A percentile compares a stretch with the other conserved stretches of the same genome.
These are phyloP conservation scores for Coniochaeta hoffmannii DNA, from an alignment of 2,329 filamentous ascomycete genomes.

Conservation along the genomic window DNA sequence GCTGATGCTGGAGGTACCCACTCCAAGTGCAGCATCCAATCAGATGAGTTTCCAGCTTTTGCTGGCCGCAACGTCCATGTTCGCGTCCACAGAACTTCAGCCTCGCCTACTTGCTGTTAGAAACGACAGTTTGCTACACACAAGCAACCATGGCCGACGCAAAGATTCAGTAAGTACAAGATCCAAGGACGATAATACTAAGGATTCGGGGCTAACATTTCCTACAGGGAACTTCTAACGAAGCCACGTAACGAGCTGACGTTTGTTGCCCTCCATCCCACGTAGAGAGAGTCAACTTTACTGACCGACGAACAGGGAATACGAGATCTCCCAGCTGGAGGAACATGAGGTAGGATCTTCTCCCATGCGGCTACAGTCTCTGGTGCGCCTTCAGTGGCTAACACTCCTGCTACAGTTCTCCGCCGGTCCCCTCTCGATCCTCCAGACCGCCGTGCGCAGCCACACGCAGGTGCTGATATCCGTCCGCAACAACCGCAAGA, in stretches of 20 bases:
- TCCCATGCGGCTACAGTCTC: too few relatives aligned
- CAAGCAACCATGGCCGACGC: conserved; percentile 22
- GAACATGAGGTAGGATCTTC: conserved; percentile 46
- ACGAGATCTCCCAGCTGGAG: conserved; percentile 70
- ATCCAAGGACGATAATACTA: conserved; percentile 10
- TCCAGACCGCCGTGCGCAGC: conserved; percentile 91
- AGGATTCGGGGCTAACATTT: background rate
- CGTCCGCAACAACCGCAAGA: conserved; percentile 96
- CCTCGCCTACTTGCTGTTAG: background rate
- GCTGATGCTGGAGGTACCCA: background rate
- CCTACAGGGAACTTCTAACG: conserved; percentile 69
- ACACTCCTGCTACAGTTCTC: background rate
- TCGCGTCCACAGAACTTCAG: background rate
- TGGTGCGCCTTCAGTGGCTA: background rate
- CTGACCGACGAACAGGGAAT: conserved; percentile 54
- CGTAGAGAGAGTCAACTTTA: conserved; percentile 5
- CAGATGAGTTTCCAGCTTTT: background rate
- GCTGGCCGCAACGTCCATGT: background rate
- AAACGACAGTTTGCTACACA: background rate
- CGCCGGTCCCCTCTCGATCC: conserved; percentile 73
- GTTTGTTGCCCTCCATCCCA: conserved; percentile 44
- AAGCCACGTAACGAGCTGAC: conserved; percentile 89
- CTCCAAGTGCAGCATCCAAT: background rate
- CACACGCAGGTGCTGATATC: conserved; percentile 96
- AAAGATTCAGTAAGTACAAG: conserved; percentile 7